Base-by-base conservation (phyloP, 1,284 basidiomycete genomes). In the Baeospora myosura region DNA sequence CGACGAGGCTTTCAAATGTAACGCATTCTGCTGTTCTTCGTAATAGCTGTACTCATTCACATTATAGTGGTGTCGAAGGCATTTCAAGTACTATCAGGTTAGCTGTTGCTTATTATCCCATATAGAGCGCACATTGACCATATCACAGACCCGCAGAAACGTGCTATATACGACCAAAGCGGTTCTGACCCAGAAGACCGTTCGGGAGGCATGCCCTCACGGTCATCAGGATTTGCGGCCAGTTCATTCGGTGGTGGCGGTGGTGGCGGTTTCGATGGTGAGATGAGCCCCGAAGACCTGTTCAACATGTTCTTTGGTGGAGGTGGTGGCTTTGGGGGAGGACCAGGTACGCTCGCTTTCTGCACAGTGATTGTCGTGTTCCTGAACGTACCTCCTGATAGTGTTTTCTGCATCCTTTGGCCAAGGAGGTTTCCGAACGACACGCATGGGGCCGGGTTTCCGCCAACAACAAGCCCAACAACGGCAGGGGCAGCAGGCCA, bases 261-360 rank as follows among this genome's bases (percentile, higher is more conserved):
- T 32, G 69, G 71, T 3, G 68, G 65, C 18, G 61, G 66, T 1
- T 88, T 86, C 52, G 87, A 89, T 7, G 81, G 81, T 40, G 94
- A 97, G 59, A 72, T 98, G 52, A 92, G 88, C 46, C 92, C 95
- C 1, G 92, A 97, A 63, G 95, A 98, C 49, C 59, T 98, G 41
- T 98, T 98, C 73, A 95, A 97, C 59, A 94, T 96, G 88, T 98
- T 98, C 77, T 98, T 98, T 60, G 93, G 90, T 17, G 84, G 85
- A 14, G 81, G 62, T 46, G 74, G 75, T 42, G 56, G 60, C 24
- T 69, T 68, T 46, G 70, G 75, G 14, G 76, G 76, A 21, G 76
- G 78, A 2, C 74, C 78, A 40, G 67, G 78, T 77, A 55, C 43
- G 64, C 22, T 22, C 12, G 5, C 34, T 8, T 21, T 43, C 40